Base-by-base conservation (phyloP, 164 flowering plant species). In the Macadamia tetraphylla region DNA sequence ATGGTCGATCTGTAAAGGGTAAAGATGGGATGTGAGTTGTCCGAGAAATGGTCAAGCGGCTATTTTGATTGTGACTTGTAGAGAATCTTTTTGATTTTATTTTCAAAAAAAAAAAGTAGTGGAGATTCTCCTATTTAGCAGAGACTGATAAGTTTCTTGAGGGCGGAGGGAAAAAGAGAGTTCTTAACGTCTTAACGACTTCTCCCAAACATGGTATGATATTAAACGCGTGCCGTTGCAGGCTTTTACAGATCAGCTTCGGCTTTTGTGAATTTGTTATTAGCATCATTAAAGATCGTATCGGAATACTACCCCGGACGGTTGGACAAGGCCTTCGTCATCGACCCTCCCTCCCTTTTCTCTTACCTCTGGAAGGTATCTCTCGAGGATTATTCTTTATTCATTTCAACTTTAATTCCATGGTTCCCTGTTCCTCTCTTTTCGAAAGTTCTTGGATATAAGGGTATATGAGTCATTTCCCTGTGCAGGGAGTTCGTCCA, bases 171-270 rank as follows among this genome's bases (percentile, higher is more conserved):
- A 35, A 23, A 23, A 23, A 23, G 23, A 23, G 23, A 23, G 23
- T 23, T 23, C 23, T 23, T 23, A 23, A 2, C 40, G 3, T 35
- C 40, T 35, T 35, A 35, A 35, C 40, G 40, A 35, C 60, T 23
- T 23, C 23, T 23, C 23, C 23, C 23, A 23, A 23, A 23, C 23
- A 23, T 23, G 23, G 23, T 23, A 23, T 55, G 32, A 61, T 57
- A 52, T 44, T 6, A n/a, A 13, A 52, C 15, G 63, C 71, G 75
- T 70, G 77, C 70, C 61, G 63, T 13, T 84, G 83, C 94, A 95
- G 99, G 98, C 87, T 88, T 84, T 86, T 95, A 87, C 94, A 92
- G 93, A 78, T 95, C 99, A 42, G 98, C 90, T 0, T 86, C 99
- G n/a, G 90, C 95, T 72, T 95, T 91, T 73, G 79, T 89, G 93